A percentile compares a stretch with the other conserved stretches of the same genome.
Conservation (phyloP, 108 stramenopile species). For the Fistulifera solaris region DNA sequence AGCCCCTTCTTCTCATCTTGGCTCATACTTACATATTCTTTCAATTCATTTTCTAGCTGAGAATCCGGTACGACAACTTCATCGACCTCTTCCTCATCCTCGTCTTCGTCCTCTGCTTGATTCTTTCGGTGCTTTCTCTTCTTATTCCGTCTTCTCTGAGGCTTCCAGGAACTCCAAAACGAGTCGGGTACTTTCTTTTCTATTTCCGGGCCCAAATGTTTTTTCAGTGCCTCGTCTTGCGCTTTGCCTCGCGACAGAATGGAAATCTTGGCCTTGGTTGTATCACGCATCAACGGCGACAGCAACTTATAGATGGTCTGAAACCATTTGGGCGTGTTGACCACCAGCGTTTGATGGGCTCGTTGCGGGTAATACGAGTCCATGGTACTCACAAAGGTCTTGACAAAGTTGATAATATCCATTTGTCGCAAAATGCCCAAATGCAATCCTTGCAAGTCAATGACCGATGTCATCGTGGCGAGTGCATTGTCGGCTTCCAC, state of each 20-base stretch:
- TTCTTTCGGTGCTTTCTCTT: constrained; percentile 1
- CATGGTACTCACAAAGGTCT: constrained; percentile 51
- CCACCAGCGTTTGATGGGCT: constrained; percentile 49
- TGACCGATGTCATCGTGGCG: constrained; percentile 52
- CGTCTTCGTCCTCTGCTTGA: not conserved
- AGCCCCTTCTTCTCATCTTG: too few species aligned
- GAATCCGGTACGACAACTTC: too few species aligned
- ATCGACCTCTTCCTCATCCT: not conserved
- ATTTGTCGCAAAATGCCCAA: constrained; percentile 30
- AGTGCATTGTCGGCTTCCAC: constrained; percentile 37
- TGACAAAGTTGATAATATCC: constrained; percentile 43
- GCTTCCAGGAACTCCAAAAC: constrained; percentile 2
- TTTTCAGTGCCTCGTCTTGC: constrained; percentile 42
- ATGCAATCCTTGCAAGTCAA: constrained; percentile 49
- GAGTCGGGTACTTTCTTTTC: not conserved
- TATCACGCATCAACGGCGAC: constrained; percentile 55
- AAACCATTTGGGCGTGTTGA: constrained; percentile 75
- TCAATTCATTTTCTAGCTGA: too few species aligned
- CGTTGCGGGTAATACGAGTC: constrained; percentile 58
- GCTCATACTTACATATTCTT: too few species aligned
- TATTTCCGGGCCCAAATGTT: constrained; percentile 34
- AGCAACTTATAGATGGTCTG: constrained; percentile 44
- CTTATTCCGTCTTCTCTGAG: not conserved
- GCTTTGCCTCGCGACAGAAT: constrained; percentile 35
- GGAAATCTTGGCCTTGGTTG: constrained; percentile 60